phyloP scores from a whole-genome alignment of 2,329 filamentous ascomycete species.

The Leptographium lundbergii region DNA sequence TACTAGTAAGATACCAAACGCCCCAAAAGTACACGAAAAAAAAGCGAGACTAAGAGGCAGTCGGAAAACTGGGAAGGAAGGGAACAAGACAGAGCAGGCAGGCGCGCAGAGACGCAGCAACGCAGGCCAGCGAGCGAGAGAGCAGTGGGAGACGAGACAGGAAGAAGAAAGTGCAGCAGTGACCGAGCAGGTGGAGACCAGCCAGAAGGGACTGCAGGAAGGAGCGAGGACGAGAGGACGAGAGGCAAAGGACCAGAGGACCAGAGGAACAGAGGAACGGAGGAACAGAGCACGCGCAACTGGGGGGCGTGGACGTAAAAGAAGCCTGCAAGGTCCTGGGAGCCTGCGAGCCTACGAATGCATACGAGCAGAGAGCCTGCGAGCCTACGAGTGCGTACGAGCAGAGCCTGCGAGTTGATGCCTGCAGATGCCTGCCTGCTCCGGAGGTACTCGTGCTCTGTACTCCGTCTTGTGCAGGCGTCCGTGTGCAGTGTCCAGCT shows the following conservation, averaged over 20 bases:
- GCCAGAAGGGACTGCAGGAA: neutral
- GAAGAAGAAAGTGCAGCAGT: neutral
- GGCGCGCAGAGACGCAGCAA: neutral
- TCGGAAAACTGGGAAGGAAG: neutral
- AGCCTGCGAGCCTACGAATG: no score
- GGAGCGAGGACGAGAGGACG: neutral
- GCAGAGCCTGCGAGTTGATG: no score
- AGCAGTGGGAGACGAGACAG: neutral
- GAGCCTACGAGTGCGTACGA: no score
- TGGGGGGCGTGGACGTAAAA: no score
- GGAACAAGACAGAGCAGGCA: neutral
- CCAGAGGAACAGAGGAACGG: neutral
- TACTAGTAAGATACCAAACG: neutral
- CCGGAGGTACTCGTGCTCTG: no score
- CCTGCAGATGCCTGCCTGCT: no score
- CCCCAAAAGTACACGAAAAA: neutral
- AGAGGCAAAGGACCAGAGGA: neutral
- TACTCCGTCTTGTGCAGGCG: no score
- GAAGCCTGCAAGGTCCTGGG: no score
- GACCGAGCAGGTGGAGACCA: neutral
- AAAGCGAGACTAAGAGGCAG: neutral
- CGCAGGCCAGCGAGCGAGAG: neutral
- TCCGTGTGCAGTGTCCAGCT: no score
- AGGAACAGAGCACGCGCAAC: neutral
- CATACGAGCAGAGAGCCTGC: no score